phyloP scores from a whole-genome alignment of 2,329 filamentous ascomycete species.

The Hymenoscyphus fructigenus region DNA sequence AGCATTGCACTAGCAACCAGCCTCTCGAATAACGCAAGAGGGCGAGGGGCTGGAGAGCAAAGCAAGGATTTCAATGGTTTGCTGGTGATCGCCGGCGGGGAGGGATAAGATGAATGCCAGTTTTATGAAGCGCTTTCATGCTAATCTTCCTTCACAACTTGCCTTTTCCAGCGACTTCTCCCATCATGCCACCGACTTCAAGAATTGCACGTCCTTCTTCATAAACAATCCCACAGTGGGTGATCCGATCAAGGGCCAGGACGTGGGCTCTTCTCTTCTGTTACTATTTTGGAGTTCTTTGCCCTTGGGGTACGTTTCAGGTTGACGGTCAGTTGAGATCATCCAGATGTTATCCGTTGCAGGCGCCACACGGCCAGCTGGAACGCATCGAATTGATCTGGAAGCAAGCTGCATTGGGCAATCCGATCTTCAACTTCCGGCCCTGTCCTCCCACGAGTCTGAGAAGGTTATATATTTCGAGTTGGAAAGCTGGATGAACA shows the following conservation, averaged over 20 bases:
- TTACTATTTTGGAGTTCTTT: neutral
- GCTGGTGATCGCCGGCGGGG: neutral
- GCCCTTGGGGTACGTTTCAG: neutral
- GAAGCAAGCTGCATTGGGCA: constrained; percentile 2
- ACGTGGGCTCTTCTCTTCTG: neutral
- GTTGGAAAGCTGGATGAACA: neutral
- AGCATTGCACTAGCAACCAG: neutral
- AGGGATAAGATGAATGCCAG: neutral
- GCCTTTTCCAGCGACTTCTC: neutral
- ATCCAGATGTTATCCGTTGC: neutral
- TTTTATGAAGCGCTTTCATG: constrained; percentile 19
- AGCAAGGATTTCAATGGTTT: neutral
- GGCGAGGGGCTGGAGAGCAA: neutral
- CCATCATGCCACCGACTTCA: neutral
- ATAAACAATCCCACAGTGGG: no score
- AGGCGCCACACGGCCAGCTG: neutral
- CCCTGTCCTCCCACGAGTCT: neutral
- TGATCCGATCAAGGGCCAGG: no score
- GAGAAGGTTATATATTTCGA: neutral
- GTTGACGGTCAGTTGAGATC: neutral
- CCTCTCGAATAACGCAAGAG: neutral
- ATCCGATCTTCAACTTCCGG: neutral
- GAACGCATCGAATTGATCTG: neutral
- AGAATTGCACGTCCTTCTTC: no score
- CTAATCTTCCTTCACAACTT: neutral